A percentile compares a stretch with the other conserved stretches of the same genome.
These are phyloP conservation scores for Coix lacrymajobi DNA, from an alignment of 176 grass and related monocot genomes.

Conservation along the genomic window DNA sequence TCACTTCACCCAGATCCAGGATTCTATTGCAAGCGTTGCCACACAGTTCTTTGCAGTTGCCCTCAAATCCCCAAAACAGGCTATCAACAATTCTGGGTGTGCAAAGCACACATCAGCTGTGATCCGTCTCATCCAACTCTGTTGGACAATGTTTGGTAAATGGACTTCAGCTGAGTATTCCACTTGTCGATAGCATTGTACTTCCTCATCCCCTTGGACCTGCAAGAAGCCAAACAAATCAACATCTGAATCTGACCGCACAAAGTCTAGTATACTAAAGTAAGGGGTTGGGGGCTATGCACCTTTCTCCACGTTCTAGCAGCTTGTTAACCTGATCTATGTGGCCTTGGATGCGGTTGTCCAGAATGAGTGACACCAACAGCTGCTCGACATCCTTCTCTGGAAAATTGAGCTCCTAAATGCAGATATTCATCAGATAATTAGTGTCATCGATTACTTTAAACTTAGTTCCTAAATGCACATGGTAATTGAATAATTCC, in stretches of 20 bases:
- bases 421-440: not conserved
- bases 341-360: slow-evolving; percentile 93
- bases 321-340: slow-evolving; percentile 99
- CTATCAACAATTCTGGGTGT: not conserved
- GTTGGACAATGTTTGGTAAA: slow-evolving; percentile 82
- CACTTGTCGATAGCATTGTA: slow-evolving; percentile 95
- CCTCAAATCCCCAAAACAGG: slow-evolving; percentile 23
- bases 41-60: slow-evolving; percentile 1
- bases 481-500: not conserved
- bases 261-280: not conserved
- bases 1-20: not conserved
- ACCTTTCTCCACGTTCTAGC: slow-evolving; percentile 88
- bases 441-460: not conserved
- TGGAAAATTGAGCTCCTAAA: slow-evolving; percentile 86
- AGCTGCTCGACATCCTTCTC: slow-evolving; percentile 99
- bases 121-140: slow-evolving; percentile 57
- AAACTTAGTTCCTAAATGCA: slow-evolving; percentile 50
- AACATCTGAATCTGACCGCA: not conserved
- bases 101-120: not conserved
- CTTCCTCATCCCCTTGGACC: slow-evolving; percentile 89
- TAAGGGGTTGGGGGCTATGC: not conserved
- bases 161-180: slow-evolving; percentile 82
- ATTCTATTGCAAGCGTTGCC: not conserved
- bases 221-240: slow-evolving; percentile 28
- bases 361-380: slow-evolving; percentile 88